These are phyloP conservation scores for Chaetomidium leptoderma DNA, from an alignment of 495 filamentous ascomycete species.

Conservation along the genomic window DNA sequence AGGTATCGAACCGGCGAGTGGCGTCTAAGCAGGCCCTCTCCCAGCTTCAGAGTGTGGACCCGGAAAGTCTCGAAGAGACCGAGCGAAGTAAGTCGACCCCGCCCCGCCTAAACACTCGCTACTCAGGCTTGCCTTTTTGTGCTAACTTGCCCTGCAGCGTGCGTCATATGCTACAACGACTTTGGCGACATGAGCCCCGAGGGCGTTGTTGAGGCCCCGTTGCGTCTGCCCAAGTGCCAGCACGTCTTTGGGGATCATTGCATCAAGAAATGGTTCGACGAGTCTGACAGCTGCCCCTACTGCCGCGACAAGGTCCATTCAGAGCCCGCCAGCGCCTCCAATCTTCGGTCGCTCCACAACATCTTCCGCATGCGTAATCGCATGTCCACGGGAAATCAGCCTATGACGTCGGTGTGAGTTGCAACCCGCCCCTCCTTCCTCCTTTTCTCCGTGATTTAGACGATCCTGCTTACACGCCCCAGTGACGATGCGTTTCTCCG, in stretches of 20 bases:
- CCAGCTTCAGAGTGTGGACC: constrained; percentile 42
- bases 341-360: constrained; percentile 18
- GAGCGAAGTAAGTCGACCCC: constrained; percentile 44
- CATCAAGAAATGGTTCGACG: constrained; percentile 58
- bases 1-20: constrained; percentile 39
- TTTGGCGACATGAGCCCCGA: constrained; percentile 50
- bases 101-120: background rate
- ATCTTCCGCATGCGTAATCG: constrained; percentile 17
- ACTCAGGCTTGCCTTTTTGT: background rate
- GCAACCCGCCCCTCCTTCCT: background rate
- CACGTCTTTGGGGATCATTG: constrained; percentile 57
- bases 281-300: constrained; percentile 55
- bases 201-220: constrained; percentile 46
- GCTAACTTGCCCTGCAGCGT: constrained; percentile 35
- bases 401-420: background rate
- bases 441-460: too few species aligned
- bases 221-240: constrained; percentile 53
- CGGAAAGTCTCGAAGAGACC: constrained; percentile 39
- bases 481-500: constrained; percentile 14
- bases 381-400: background rate
- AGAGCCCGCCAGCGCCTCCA: constrained; percentile 29
- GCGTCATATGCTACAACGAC: constrained; percentile 56
- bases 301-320: constrained; percentile 55
- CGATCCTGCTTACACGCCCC: background rate
- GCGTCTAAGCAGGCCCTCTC: constrained; percentile 45